phyloP scores from a whole-genome alignment of 2,329 filamentous ascomycete genomes.

The Alternaria gaisen region DNA sequence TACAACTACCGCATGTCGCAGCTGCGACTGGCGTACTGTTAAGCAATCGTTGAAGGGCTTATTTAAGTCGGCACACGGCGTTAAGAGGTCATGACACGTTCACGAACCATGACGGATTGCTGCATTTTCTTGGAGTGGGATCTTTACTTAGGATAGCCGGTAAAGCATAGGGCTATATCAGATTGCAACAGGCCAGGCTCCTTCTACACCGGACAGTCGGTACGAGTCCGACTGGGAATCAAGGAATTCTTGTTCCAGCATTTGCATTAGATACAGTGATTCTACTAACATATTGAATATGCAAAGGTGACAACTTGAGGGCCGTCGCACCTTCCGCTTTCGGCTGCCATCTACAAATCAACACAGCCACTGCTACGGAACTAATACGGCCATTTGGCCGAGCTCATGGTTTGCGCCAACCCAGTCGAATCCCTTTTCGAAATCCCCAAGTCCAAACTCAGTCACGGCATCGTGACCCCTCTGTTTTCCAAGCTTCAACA shows the following conservation, averaged over 20 bases:
- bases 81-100: conserved; percentile 39
- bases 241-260: conserved; percentile 13
- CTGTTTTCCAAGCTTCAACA: conserved; percentile 46
- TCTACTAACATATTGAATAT: background rate
- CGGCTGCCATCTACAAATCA: background rate
- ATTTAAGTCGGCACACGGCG: conserved; percentile 45
- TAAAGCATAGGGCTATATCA: conserved; percentile 17
- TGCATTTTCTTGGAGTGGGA: conserved; percentile 23
- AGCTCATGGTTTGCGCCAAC: conserved; percentile 9
- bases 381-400: conserved; percentile 6
- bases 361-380: conserved; percentile 3
- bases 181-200: conserved; percentile 22
- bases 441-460: background rate
- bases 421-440: conserved; percentile 6
- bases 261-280: background rate
- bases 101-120: conserved; percentile 32
- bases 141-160: conserved; percentile 18
- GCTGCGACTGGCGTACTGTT: conserved; percentile 44
- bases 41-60: conserved; percentile 43
- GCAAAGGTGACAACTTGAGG: background rate
- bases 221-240: conserved; percentile 22
- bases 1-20: conserved; percentile 36
- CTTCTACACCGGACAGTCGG: conserved; percentile 24
- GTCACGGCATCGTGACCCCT: conserved; percentile 6
- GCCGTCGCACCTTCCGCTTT: conserved; percentile 1